A percentile compares a stretch with the other conserved stretches of the same genome.
Conservation (phyloP, 768 basidiomycete genomes). For the Termitomyces sp. region DNA sequence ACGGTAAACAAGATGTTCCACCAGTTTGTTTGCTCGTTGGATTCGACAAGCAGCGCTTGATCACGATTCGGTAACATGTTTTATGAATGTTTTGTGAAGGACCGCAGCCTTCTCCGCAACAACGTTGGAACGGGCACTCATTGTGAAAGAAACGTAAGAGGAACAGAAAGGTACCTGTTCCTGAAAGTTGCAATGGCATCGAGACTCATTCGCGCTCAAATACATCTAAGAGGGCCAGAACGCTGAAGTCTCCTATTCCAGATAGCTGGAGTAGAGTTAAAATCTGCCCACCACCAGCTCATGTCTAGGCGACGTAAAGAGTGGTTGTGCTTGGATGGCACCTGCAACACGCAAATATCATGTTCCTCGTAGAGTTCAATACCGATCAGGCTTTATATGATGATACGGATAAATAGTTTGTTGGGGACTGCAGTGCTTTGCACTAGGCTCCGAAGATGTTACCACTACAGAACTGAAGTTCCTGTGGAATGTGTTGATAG, state of each 20-base stretch:
- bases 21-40: not conserved
- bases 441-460: slow-evolving; percentile 34
- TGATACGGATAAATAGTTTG: slow-evolving; percentile 42
- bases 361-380: too few species aligned
- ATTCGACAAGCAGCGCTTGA: not conserved
- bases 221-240: slow-evolving; percentile 40
- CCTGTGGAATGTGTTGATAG: slow-evolving; percentile 42
- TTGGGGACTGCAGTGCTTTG: slow-evolving; percentile 52
- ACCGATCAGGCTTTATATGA: slow-evolving; percentile 36
- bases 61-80: not conserved
- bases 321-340: too few species aligned
- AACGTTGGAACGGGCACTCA: too few species aligned
- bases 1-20: too few species aligned
- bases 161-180: slow-evolving; percentile 37
- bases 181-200: slow-evolving; percentile 50
- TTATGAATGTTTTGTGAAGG: slow-evolving; percentile 37
- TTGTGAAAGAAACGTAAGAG: too few species aligned
- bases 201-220: slow-evolving; percentile 38
- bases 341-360: too few species aligned
- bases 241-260: slow-evolving; percentile 49
- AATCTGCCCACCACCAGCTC: too few species aligned
- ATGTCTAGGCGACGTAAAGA: too few species aligned
- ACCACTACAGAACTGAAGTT: slow-evolving; percentile 49
- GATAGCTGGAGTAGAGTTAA: slow-evolving; percentile 38
- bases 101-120: slow-evolving; percentile 51